Base-by-base conservation (phyloP, 2,329 filamentous ascomycete genomes). In the Dactylonectria estremocensis region DNA sequence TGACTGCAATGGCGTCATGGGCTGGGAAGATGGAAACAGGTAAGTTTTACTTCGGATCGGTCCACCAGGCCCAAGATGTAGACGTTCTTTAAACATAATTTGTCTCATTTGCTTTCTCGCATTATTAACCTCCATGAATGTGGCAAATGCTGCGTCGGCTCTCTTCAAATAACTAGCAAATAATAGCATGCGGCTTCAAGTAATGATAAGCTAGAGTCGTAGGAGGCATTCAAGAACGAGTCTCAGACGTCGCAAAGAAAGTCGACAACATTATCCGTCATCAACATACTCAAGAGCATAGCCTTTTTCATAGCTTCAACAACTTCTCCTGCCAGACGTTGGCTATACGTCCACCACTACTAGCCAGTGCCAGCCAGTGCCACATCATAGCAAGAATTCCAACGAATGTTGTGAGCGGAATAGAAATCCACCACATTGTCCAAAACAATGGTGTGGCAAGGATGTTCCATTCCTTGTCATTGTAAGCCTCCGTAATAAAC, bases 351-450 rank as follows among this genome's bases (percentile, higher is more conserved):
- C 77, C 76, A 78, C n/a, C n/a, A n/a, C n/a, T n/a, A n/a, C n/a
- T n/a, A n/a, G n/a, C n/a, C n/a, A n/a, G n/a, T n/a, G n/a, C n/a
- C n/a, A n/a, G n/a, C 77, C 76, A 77, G 8, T 77, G 72, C 77
- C 76, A 79, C 6, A 73, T n/a, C 4, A 75, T 58, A 1, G 77
- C 75, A 37, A 78, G 28, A 1, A 74, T 35, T 0, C 73, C 61
- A 1, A 77, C 71, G 13, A 70, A 71, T 9, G 76, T 59, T 10
- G 77, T 78, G 52, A 79, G 35, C 1, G 77, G 77, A 28, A 79
- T 74, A 3, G 76, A 69, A n/a, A 79, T 74, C 74, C 77, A 79
- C 76, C 70, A 73, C 54, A 74, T 74, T 2, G 72, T 70, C 72
- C 76, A 78, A 60, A 79, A 79, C 22, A 78, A 52, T 1, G 77